Base-by-base conservation (phyloP, 2,329 filamentous ascomycete genomes). In the Colletotrichum costaricense region DNA sequence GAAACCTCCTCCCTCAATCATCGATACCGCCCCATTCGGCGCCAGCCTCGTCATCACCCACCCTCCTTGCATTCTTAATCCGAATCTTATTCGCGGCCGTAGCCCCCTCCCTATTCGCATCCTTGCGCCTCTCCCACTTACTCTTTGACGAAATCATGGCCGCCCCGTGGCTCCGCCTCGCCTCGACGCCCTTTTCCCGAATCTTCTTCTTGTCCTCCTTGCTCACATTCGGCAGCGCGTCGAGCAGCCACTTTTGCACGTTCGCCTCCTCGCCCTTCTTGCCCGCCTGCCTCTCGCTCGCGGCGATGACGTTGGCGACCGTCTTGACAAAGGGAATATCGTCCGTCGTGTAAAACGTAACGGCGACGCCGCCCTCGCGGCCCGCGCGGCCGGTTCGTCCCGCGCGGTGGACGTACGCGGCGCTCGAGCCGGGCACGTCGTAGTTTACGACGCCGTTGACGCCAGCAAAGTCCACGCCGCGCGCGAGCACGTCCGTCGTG, bases 401-500 rank as follows among this genome's bases (percentile, higher is more conserved):
- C 0, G 97, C 95, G 12, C 97, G 94, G 83, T 99, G 97, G 7
- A 99, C 93, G 80, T 99, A 99, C 1, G 91, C 92, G 0, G 95
- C 96, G 5, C 93, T 93, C 0, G 94, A 95, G n/a, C 93, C 94
- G 0, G 97, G 97, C 9, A 98, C 95, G 81, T 99, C 97, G 84
- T 98, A 99, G 84, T 98, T 99, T 64, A 99, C 94, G 0, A 99
- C 95, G 58, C 95, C 95, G 79, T 98, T 98, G 75, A 99, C 92
- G 63, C 97, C 97, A 9, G 94, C 92, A 85, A 99, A 98, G 82
- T 99, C 97, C 54, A 99, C 92, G 24, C 97, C 97, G 42, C 97
- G 93, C 19, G 95, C 93, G 12, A 99, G 88, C 8, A 99, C 90
- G 80, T 99, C 97, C 0, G 97, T 99, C 0, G 97, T 98, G 81